Evolutionary conservation across 2,329 filamentous ascomycete species (phyloP).

Genomic region (Neopestalotiopsis sp.): DNA sequence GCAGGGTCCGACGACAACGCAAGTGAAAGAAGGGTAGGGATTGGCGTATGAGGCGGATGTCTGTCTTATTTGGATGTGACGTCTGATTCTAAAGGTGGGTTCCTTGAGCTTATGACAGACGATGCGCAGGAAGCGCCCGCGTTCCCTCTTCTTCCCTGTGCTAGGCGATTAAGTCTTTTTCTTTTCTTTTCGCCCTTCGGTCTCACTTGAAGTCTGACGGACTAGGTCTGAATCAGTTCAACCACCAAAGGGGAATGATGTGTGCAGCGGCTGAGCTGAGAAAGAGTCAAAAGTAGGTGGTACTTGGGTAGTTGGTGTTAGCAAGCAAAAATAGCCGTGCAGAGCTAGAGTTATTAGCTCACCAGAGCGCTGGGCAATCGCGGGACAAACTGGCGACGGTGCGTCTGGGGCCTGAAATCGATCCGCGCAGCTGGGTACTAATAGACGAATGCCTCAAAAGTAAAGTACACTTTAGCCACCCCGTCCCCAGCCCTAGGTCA

Average conservation of each 20-base stretch:
- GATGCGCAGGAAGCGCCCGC: conserved; percentile 1
- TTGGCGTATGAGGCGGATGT: conserved; percentile 8
- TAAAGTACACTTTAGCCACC: background rate
- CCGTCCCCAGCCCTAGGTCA: background rate
- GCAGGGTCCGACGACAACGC: background rate
- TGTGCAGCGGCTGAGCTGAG: background rate
- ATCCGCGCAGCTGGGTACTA: background rate
- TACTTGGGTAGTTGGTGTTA: background rate
- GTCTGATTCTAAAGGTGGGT: background rate
- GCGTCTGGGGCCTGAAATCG: background rate
- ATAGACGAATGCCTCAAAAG: background rate
- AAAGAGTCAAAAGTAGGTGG: background rate
- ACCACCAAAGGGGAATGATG: background rate
- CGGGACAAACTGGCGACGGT: background rate
- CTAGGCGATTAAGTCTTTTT: background rate
- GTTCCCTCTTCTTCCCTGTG: background rate
- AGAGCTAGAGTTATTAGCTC: background rate
- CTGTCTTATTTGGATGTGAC: conserved; percentile 18
- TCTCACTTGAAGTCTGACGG: background rate
- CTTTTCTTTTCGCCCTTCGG: background rate
- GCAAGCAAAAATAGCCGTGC: background rate
- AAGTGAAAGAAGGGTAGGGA: conserved; percentile 8
- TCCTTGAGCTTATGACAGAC: conserved; percentile 2
- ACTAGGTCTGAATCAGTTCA: background rate
- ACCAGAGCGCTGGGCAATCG: background rate